phyloP scores from a whole-genome alignment of 331 rosid species.

The Saraca asoca region DNA sequence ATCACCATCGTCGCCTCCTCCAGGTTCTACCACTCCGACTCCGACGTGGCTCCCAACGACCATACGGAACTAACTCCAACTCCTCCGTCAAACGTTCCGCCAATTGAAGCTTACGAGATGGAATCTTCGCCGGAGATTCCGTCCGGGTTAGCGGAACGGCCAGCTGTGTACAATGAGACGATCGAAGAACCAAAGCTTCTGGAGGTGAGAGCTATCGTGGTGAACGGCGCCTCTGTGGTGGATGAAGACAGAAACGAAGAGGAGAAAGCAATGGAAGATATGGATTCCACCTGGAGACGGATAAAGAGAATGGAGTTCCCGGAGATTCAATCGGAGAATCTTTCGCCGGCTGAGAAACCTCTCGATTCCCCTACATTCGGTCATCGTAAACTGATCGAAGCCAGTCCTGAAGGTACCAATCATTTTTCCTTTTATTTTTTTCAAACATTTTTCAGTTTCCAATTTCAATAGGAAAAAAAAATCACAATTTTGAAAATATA shows the following conservation, averaged over 20 bases:
- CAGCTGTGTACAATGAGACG: slow-evolving; percentile 12
- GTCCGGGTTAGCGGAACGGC: background rate
- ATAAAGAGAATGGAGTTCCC: slow-evolving; percentile 33
- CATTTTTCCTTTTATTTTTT: too few relatives aligned
- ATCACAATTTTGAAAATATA: too few relatives aligned
- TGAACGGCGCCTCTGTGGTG: background rate
- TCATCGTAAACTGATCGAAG: slow-evolving; percentile 55
- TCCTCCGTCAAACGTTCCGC: background rate
- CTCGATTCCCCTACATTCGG: slow-evolving; percentile 49
- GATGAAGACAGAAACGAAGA: slow-evolving; percentile 4
- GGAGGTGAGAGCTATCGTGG: slow-evolving; percentile 25
- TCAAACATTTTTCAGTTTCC: too few relatives aligned
- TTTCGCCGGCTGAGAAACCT: slow-evolving; percentile 49
- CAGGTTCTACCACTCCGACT: slow-evolving; percentile 38
- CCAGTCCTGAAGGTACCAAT: slow-evolving; percentile 53
- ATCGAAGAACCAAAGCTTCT: slow-evolving; percentile 22
- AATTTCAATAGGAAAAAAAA: too few relatives aligned
- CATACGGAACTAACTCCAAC: slow-evolving; percentile 7
- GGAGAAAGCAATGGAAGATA: slow-evolving; percentile 31
- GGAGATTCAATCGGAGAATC: slow-evolving; percentile 33
- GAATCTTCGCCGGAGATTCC: slow-evolving; percentile 12
- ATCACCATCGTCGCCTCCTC: slow-evolving; percentile 33
- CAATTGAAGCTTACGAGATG: background rate
- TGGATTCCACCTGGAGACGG: slow-evolving; percentile 25
- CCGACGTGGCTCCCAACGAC: background rate